Evolutionary conservation across 371 early-diverging fungal genomes (phyloP), one percentile per base, ranked within the genome.

Genomic region (Choanephora cucurbitarum): DNA sequence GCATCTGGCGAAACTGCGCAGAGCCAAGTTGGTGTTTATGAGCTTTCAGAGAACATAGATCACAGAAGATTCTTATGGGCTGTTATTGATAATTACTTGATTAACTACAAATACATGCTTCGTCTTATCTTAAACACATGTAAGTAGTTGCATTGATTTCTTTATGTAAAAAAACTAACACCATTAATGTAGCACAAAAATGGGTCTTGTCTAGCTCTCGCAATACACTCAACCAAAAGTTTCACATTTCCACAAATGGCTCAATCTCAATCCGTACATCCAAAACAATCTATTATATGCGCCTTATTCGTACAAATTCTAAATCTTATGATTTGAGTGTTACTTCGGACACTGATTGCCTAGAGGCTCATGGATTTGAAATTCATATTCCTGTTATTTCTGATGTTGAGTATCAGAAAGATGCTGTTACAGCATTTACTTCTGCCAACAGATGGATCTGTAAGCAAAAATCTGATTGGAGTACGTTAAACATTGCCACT

Each of bases 31-130:
- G 71, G 77, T 17, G 43, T 76, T 32, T 69, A 70, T 33, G 32
- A 64, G 22, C 41, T 76, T 5, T 23, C 57, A n/a, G 63, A 67
- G 6, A 47, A 58, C 15, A 48, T 50, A 11, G 72, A 73, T 49
- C 62, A 74, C 43, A 70, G 66, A 52, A 68, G 75, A 39, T 72
- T 70, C 55, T 68, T 83, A 45, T 83, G 83, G 83, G 63, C 71
- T 41, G 79, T 70, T 52, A 58, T 77, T 22, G 71, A 71, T 22
- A 80, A 80, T 10, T 75, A 79, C 34, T 57, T 83, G 58, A 71
- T 83, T 64, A 83, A 83, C 65, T 75, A 79, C 57, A 67, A 65
- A 48, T 81, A 81, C 17, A 58, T 72, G 62, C 70, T 74, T 19
- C 72, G 72, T 24, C 62, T 77, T 34, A 49, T 67, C 4, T 67